These are phyloP conservation scores for Candida arabinofermentans DNA, from an alignment of 805 yeast genomes.

Conservation along the genomic window DNA sequence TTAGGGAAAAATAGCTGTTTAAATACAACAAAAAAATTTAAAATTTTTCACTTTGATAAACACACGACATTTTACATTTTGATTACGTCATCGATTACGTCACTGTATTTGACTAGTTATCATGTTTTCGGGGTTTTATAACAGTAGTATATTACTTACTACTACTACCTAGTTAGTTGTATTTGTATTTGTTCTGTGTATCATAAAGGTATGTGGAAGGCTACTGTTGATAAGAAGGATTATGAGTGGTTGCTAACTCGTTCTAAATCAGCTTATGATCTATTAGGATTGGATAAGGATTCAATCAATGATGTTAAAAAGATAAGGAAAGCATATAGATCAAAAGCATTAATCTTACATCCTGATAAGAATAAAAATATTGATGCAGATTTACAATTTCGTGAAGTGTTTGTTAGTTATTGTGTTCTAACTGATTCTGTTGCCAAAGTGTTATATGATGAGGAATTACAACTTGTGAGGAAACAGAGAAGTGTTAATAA, in stretches of 20 bases:
- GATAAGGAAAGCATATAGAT: slow-evolving; percentile 28
- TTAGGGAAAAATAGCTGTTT: background rate
- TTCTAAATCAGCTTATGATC: slow-evolving; percentile 14
- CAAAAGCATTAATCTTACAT: slow-evolving; percentile 28
- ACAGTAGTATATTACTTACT: too few relatives aligned
- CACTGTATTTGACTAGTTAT: too few relatives aligned
- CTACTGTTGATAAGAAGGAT: slow-evolving; percentile 11
- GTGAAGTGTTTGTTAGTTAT: slow-evolving; percentile 28
- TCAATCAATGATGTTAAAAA: background rate
- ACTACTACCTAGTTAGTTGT: too few relatives aligned
- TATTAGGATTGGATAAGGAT: slow-evolving; percentile 5
- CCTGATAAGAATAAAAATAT: slow-evolving; percentile 33
- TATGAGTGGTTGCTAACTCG: slow-evolving; percentile 19
- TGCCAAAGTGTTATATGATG: slow-evolving; percentile 21
- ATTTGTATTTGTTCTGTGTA: background rate
- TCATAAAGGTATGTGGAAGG: slow-evolving; percentile 2
- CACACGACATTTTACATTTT: too few relatives aligned
- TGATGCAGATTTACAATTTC: slow-evolving; percentile 26
- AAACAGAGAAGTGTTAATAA: background rate
- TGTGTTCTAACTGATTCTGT: slow-evolving; percentile 17
- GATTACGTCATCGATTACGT: too few relatives aligned
- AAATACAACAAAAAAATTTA: too few relatives aligned
- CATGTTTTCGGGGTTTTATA: too few relatives aligned
- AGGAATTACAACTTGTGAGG: slow-evolving; percentile 4
- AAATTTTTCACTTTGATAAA: too few relatives aligned